These are phyloP conservation scores for Coriolopsis trogii DNA, from an alignment of 1,284 basidiomycete genomes.

Conservation along the genomic window DNA sequence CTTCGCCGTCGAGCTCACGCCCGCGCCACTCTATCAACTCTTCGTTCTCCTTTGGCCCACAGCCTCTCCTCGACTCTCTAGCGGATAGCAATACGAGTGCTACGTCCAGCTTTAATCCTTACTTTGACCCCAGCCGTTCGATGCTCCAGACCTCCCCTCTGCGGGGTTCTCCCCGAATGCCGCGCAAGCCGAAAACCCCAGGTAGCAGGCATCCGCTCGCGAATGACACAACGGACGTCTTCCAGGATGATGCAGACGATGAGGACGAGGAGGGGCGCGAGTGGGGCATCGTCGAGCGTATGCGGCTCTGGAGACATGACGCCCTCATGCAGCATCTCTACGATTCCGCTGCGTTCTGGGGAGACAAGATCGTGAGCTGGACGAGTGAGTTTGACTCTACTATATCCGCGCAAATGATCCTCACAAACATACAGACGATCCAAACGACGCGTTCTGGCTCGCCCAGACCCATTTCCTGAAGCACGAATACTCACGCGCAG, in stretches of 20 bases:
- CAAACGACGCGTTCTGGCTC: slow-evolving; percentile 98
- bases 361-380: slow-evolving; percentile 93
- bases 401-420: background rate
- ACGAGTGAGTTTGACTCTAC: slow-evolving; percentile 69
- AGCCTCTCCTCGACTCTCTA: slow-evolving; percentile 69
- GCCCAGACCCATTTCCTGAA: slow-evolving; percentile 97
- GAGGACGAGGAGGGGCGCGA: slow-evolving; percentile 62
- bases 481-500: slow-evolving; percentile 93
- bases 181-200: slow-evolving; percentile 49
- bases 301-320: slow-evolving; percentile 96
- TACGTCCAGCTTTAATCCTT: slow-evolving; percentile 54
- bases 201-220: slow-evolving; percentile 68
- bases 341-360: slow-evolving; percentile 98
- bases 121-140: slow-evolving; percentile 76
- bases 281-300: slow-evolving; percentile 91
- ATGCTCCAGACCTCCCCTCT: slow-evolving; percentile 70
- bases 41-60: slow-evolving; percentile 82
- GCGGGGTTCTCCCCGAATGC: slow-evolving; percentile 59
- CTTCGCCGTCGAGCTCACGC: slow-evolving; percentile 51
- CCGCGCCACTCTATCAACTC: slow-evolving; percentile 70
- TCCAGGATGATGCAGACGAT: slow-evolving; percentile 55
- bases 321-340: slow-evolving; percentile 98
- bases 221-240: slow-evolving; percentile 76
- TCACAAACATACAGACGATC: slow-evolving; percentile 63
- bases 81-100: slow-evolving; percentile 60